A percentile compares a stretch with the other conserved stretches of the same genome.
These are phyloP conservation scores for Pelargonium australe DNA, from an alignment of 441 rosid species.

Conservation along the genomic window DNA sequence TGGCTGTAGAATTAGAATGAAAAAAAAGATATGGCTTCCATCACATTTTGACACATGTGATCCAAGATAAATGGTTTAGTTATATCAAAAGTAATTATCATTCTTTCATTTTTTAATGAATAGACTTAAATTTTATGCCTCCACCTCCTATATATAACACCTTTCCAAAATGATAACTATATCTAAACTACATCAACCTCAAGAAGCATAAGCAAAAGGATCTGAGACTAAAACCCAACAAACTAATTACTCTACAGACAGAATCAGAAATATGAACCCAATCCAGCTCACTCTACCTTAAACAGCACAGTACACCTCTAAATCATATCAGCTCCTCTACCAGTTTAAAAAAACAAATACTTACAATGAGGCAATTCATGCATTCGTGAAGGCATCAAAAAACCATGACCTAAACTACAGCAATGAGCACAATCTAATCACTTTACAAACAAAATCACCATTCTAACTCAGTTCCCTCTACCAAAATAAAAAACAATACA, in stretches of 20 bases:
- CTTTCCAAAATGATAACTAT: background rate
- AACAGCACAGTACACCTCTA: background rate
- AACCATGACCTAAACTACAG: background rate
- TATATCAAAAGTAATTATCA: background rate
- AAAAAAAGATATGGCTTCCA: background rate
- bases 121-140: background rate
- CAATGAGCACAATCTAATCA: background rate
- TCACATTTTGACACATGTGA: background rate
- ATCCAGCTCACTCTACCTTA: background rate
- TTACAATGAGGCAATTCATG: background rate
- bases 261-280: background rate
- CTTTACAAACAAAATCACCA: background rate
- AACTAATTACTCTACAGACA: background rate
- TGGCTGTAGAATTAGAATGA: too few relatives aligned
- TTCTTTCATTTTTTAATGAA: background rate
- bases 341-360: background rate
- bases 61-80: background rate
- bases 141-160: background rate
- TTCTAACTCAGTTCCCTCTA: background rate
- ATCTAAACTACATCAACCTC: background rate
- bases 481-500: background rate
- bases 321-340: background rate
- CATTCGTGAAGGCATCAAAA: background rate
- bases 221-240: background rate
- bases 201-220: background rate